Percentiles rank a stretch among this genome's conserved stretches.
Evolutionary conservation across 495 filamentous ascomycete species (phyloP).

Genomic region (Aspergillus wentii): DNA sequence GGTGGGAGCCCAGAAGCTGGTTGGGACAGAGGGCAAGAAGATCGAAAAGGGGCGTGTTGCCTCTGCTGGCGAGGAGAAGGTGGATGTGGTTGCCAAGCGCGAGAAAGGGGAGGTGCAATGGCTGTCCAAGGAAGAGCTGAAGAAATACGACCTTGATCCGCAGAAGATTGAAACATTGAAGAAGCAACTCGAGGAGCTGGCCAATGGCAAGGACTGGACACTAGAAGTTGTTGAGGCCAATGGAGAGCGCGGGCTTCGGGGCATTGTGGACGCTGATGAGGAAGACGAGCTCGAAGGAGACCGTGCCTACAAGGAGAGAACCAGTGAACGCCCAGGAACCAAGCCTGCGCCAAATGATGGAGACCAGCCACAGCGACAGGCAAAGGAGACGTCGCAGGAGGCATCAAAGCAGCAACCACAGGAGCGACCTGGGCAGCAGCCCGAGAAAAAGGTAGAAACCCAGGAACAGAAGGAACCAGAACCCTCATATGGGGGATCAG

Average conservation of each 20-base stretch:
- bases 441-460: conserved; percentile 8
- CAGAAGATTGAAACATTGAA: conserved; percentile 60
- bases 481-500: conserved; percentile 12
- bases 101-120: conserved; percentile 52
- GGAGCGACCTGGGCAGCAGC: conserved; percentile 5
- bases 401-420: not conserved
- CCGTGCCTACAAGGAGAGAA: too few species aligned
- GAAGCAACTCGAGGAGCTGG: conserved; percentile 44
- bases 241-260: conserved; percentile 47
- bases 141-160: conserved; percentile 64
- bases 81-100: conserved; percentile 50
- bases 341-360: not conserved
- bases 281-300: conserved; percentile 24
- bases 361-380: not conserved
- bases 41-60: conserved; percentile 50
- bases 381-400: not conserved
- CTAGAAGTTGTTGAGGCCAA: conserved; percentile 42
- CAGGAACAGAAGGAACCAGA: conserved; percentile 7
- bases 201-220: conserved; percentile 42
- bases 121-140: conserved; percentile 57
- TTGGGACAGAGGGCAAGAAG: conserved; percentile 50
- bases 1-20: conserved; percentile 52
- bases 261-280: conserved; percentile 30
- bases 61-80: conserved; percentile 31
- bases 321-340: too few species aligned